Conservation (phyloP, 2,329 filamentous ascomycete genomes). For the Nothomitra cinnamomea region DNA sequence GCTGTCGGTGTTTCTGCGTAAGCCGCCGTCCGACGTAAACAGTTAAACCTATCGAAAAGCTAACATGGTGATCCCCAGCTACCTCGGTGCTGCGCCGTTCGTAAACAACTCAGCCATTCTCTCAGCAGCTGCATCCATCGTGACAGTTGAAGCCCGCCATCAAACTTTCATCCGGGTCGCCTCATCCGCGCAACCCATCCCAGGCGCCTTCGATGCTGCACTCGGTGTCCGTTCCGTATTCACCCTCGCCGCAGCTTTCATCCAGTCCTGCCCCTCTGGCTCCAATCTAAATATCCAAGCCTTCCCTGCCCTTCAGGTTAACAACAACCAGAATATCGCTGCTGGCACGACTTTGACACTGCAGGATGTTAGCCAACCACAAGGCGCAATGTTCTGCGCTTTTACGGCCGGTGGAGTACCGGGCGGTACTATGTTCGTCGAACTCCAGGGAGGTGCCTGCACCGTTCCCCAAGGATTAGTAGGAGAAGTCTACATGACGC, state of each 20-base stretch:
- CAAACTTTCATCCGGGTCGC: conserved; percentile 40
- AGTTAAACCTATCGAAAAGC: neutral
- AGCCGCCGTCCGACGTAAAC: conserved; percentile 6
- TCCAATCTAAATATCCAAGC: conserved; percentile 43
- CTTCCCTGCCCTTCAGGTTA: conserved; percentile 31
- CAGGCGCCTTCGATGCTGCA: conserved; percentile 42
- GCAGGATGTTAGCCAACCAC: conserved; percentile 13
- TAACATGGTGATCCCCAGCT: conserved; percentile 18
- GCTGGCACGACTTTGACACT: neutral
- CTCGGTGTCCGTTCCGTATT: conserved; percentile 41
- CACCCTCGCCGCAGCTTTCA: conserved; percentile 46
- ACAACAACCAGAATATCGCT: conserved; percentile 1
- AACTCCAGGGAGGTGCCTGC: conserved; percentile 39
- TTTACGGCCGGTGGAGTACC: conserved; percentile 44
- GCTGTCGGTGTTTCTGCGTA: conserved; percentile 42
- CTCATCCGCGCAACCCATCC: conserved; percentile 34
- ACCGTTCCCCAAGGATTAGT: conserved; percentile 42
- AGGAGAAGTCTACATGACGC: conserved; percentile 50
- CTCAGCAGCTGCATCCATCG: conserved; percentile 42
- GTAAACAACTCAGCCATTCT: conserved; percentile 41
- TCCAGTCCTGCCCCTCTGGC: conserved; percentile 35
- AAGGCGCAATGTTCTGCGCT: conserved; percentile 41
- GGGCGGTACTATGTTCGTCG: conserved; percentile 42
- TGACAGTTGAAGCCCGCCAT: conserved; percentile 48
- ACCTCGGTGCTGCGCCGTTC: conserved; percentile 42